Evolutionary conservation across 441 rosid genomes (phyloP).

Genomic region (Croton laevigatus): DNA sequence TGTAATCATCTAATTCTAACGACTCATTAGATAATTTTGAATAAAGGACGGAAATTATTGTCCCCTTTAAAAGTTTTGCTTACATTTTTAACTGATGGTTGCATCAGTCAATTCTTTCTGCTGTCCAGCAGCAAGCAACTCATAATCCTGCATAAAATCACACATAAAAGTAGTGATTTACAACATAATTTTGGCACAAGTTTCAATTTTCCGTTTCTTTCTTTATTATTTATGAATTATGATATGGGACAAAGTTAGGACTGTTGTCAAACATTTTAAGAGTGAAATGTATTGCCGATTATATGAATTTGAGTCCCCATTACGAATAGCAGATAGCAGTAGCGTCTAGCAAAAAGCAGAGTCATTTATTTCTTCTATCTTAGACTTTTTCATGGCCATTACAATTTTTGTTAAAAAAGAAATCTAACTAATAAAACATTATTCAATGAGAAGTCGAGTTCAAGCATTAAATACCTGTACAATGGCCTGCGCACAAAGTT

Average conservation of each 20-base stretch:
- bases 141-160: conserved; percentile 73
- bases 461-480: conserved; percentile 49
- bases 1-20: not conserved
- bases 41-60: not conserved
- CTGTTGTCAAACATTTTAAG: not conserved
- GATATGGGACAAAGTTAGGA: not conserved
- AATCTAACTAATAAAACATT: not conserved
- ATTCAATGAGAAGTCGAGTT: not conserved
- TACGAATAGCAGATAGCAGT: not conserved
- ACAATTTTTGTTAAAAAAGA: too few species aligned
- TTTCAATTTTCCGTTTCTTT: not conserved
- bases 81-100: conserved; percentile 24
- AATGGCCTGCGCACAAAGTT: conserved; percentile 81
- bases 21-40: not conserved
- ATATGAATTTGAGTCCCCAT: not conserved
- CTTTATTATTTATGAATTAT: not conserved
- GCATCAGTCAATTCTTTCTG: conserved; percentile 49
- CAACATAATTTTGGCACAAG: not conserved
- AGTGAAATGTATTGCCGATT: not conserved
- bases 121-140: conserved; percentile 38
- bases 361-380: not conserved
- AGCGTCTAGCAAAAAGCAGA: not conserved
- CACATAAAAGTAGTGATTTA: too few species aligned
- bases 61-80: not conserved
- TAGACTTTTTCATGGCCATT: not conserved